These are phyloP conservation scores for Aspergillus cejpii DNA, from an alignment of 2,329 filamentous ascomycete species.

Conservation along the genomic window DNA sequence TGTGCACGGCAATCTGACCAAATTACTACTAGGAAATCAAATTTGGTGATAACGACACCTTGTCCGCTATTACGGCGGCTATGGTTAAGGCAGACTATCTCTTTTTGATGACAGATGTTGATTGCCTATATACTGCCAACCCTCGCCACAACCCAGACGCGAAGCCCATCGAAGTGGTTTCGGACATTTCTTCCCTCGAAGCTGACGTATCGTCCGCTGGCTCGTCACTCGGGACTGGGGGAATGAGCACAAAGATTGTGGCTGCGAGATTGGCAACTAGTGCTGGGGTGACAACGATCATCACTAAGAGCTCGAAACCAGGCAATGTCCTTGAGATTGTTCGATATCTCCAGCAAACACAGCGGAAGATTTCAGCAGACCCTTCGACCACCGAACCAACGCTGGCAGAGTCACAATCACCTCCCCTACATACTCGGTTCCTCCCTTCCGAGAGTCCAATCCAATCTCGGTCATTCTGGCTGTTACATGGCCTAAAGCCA, in stretches of 20 bases:
- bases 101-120: conserved; percentile 98
- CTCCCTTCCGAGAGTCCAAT: conserved; percentile 77
- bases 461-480: conserved; percentile 92
- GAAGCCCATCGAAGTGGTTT: conserved; percentile 81
- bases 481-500: conserved; percentile 82
- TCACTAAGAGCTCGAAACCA: conserved; percentile 87
- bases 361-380: conserved; percentile 29
- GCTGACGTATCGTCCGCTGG: conserved; percentile 89
- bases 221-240: conserved; percentile 82
- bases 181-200: conserved; percentile 73
- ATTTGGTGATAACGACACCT: conserved; percentile 96
- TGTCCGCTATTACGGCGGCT: conserved; percentile 90
- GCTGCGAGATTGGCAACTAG: conserved; percentile 87
- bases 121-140: conserved; percentile 95
- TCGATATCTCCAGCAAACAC: conserved; percentile 63
- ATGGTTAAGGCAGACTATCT: conserved; percentile 97
- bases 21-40: conserved; percentile 66
- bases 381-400: conserved; percentile 16
- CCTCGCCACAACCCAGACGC: conserved; percentile 79
- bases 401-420: conserved; percentile 37
- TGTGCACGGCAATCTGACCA: background rate
- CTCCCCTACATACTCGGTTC: conserved; percentile 86
- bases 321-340: conserved; percentile 88
- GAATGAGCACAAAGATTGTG: conserved; percentile 96
- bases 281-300: conserved; percentile 90